These are phyloP conservation scores for Glebionis coronaria DNA, from an alignment of 129 eudicot genomes.

Conservation along the genomic window DNA sequence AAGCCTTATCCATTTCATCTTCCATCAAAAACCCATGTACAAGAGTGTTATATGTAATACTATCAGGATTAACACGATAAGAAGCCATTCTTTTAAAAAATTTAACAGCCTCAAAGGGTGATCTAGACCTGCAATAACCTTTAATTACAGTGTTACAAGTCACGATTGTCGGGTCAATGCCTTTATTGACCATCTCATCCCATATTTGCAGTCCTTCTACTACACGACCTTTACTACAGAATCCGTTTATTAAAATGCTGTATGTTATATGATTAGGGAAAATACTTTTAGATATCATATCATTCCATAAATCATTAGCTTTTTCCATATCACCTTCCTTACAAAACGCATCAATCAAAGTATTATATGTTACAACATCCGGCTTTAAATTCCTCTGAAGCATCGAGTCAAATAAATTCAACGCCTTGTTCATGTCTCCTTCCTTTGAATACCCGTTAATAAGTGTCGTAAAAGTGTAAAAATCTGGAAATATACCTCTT, in stretches of 20 bases:
- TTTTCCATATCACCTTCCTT: conserved; percentile 72
- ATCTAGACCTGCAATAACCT: conserved; percentile 62
- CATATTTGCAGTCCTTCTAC: conserved; percentile 52
- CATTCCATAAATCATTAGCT: conserved; percentile 48
- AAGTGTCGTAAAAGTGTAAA: conserved; percentile 59
- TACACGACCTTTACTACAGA: conserved; percentile 47
- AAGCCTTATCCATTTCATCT: conserved; percentile 53
- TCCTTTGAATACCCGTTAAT: conserved; percentile 58
- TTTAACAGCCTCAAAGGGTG: conserved; percentile 32
- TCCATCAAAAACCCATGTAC: conserved; percentile 62
- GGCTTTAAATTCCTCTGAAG: conserved; percentile 59
- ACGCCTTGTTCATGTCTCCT: conserved; percentile 54
- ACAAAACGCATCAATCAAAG: conserved; percentile 75
- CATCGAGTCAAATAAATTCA: conserved; percentile 54
- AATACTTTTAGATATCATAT: conserved; percentile 47
- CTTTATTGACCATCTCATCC: conserved; percentile 68
- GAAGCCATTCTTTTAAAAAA: conserved; percentile 43
- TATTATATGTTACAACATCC: conserved; percentile 73
- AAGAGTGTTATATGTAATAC: conserved; percentile 62
- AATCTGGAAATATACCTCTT: conserved; percentile 64
- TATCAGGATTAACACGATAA: conserved; percentile 43
- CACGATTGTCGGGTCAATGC: conserved; percentile 55
- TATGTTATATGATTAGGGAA: conserved; percentile 56
- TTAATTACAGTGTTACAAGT: conserved; percentile 66
- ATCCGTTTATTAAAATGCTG: conserved; percentile 65